A percentile compares a stretch with the other conserved stretches of the same genome.
Evolutionary conservation across 306 rosid species (phyloP).

Genomic region (Vicia villosa): DNA sequence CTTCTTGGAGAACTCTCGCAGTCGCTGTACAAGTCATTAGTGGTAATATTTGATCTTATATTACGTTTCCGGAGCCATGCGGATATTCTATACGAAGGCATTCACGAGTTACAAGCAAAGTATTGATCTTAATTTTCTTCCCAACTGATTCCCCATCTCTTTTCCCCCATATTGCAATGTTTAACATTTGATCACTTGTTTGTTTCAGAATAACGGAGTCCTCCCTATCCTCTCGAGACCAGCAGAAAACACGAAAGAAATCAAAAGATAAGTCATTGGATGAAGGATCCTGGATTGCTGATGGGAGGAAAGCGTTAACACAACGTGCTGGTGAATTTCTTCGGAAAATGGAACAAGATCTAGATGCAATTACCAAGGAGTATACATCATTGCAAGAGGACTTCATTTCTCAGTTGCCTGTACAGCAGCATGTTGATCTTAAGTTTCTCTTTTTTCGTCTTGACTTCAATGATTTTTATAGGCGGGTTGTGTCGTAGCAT

Average conservation of each 20-base stretch:
- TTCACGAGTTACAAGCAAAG: slow-evolving; percentile 93
- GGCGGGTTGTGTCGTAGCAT: slow-evolving; percentile 60
- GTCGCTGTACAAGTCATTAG: slow-evolving; percentile 76
- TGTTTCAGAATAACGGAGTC: slow-evolving; percentile 69
- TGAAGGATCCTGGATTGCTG: slow-evolving; percentile 75
- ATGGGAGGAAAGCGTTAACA: slow-evolving; percentile 88
- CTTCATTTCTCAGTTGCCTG: slow-evolving; percentile 90
- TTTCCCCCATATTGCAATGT: slow-evolving; percentile 6
- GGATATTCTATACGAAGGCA: slow-evolving; percentile 88
- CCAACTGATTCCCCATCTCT: neutral
- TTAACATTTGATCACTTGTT: slow-evolving; percentile 35
- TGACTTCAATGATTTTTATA: slow-evolving; percentile 89
- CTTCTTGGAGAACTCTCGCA: slow-evolving; percentile 92
- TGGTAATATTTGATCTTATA: slow-evolving; percentile 85
- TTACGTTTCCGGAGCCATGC: slow-evolving; percentile 83
- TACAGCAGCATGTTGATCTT: slow-evolving; percentile 94
- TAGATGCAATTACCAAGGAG: slow-evolving; percentile 75
- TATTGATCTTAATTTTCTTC: slow-evolving; percentile 38
- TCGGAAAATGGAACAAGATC: slow-evolving; percentile 72
- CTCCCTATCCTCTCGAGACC: slow-evolving; percentile 60
- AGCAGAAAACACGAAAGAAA: slow-evolving; percentile 57
- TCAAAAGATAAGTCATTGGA: slow-evolving; percentile 47
- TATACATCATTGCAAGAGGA: slow-evolving; percentile 84
- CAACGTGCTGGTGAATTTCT: slow-evolving; percentile 89
- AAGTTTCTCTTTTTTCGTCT: slow-evolving; percentile 96